Evolutionary conservation across 352 stramenopile genomes (phyloP).

Genomic region (Pythium scleroteichum): DNA sequence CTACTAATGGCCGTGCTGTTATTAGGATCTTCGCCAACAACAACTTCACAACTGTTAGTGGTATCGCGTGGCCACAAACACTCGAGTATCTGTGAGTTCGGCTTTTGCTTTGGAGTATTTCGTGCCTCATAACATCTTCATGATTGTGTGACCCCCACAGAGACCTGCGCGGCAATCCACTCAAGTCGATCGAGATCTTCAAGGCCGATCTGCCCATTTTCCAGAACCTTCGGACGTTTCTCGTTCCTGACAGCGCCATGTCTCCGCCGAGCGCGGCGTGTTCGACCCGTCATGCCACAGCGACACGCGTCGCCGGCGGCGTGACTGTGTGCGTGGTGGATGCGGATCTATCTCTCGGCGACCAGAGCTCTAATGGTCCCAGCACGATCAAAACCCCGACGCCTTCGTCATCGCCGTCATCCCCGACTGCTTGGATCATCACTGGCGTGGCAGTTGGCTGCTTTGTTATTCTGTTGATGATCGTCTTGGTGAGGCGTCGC

Average conservation of each 20-base stretch:
- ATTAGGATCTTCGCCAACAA: too few species aligned
- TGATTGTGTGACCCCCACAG: background rate
- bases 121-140: too few species aligned
- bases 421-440: too few species aligned
- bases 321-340: conserved; percentile 1
- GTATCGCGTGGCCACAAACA: background rate
- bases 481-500: too few species aligned
- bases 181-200: conserved; percentile 7
- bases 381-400: background rate
- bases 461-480: too few species aligned
- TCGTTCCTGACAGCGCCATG: background rate
- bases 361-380: background rate
- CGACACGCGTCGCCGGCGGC: background rate
- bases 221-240: background rate
- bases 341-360: background rate
- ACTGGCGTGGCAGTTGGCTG: too few species aligned
- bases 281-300: background rate
- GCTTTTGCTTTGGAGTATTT: background rate
- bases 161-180: conserved; percentile 10
- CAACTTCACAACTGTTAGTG: background rate
- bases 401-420: background rate
- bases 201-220: background rate
- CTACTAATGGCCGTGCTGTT: too few species aligned
- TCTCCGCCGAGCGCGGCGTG: background rate
- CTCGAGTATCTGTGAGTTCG: conserved; percentile 2